phyloP scores from a whole-genome alignment of 306 rosid genomes.

The Myrica gale region DNA sequence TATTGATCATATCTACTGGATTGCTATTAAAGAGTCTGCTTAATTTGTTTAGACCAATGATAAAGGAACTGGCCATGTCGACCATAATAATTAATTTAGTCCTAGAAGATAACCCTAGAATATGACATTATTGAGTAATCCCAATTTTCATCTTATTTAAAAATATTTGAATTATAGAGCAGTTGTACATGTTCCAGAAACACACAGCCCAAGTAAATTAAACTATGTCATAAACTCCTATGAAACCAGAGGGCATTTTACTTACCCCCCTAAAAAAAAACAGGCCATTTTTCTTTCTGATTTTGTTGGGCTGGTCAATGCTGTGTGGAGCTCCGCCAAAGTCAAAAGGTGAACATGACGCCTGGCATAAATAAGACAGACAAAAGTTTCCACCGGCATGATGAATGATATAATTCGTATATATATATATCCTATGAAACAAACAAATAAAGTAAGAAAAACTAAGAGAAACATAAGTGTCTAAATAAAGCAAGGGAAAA shows the following conservation, averaged over 20 bases:
- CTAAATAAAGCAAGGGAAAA: not conserved
- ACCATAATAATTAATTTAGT: constrained; percentile 29
- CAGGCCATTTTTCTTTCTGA: not conserved
- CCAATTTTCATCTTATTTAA: not conserved
- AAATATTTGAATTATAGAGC: not conserved
- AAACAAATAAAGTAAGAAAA: not conserved
- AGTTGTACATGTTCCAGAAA: not conserved
- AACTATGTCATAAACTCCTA: not conserved
- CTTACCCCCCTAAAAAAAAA: not conserved
- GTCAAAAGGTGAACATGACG: constrained; percentile 27
- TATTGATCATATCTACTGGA: not conserved
- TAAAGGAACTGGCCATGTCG: constrained; percentile 7
- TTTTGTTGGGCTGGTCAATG: not conserved
- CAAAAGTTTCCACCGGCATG: constrained; percentile 29
- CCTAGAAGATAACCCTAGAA: constrained; percentile 5
- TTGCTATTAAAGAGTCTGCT: constrained; percentile 4
- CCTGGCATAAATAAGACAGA: constrained; percentile 17
- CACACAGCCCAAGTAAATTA: constrained; percentile 16
- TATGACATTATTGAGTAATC: not conserved
- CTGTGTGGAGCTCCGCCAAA: constrained; percentile 3
- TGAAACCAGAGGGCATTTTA: not conserved
- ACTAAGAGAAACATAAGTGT: too few relatives aligned
- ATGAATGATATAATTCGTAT: not conserved
- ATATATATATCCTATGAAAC: constrained; percentile 2
- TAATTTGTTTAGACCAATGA: not conserved